Conservation (phyloP, 169 alveolate species). For the Theileria annulata region DNA sequence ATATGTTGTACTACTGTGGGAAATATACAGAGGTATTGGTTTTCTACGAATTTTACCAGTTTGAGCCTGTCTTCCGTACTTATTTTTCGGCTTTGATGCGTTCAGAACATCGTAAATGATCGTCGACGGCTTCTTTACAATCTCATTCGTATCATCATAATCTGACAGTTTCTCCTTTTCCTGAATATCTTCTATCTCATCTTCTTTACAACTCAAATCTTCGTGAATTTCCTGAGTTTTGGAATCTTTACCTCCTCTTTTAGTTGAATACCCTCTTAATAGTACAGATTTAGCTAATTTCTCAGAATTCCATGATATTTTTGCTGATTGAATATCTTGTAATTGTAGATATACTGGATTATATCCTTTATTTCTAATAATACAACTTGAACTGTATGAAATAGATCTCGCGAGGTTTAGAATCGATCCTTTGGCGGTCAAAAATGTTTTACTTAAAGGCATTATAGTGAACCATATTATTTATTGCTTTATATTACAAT, state of each 20-base stretch:
- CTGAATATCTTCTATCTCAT: neutral
- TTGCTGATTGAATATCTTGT: neutral
- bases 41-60: slow-evolving; percentile 47
- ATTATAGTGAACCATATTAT: neutral
- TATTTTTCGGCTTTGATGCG: slow-evolving; percentile 31
- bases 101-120: slow-evolving; percentile 18
- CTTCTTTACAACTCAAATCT: slow-evolving; percentile 9
- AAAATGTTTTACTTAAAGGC: neutral
- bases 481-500: neutral
- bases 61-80: slow-evolving; percentile 48
- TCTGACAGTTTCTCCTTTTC: slow-evolving; percentile 20
- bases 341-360: neutral
- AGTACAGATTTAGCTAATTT: neutral
- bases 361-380: neutral
- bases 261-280: neutral
- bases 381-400: slow-evolving; percentile 2
- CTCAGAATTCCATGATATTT: neutral
- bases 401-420: slow-evolving; percentile 1
- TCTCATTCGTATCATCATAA: neutral
- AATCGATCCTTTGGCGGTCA: neutral
- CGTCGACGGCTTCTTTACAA: slow-evolving; percentile 21
- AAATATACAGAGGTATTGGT: slow-evolving; percentile 52
- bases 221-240: neutral
- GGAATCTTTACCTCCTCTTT: neutral
- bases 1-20: neutral